Evolutionary conservation across 306 rosid genomes (phyloP).

Genomic region (Benincasa hispida): DNA sequence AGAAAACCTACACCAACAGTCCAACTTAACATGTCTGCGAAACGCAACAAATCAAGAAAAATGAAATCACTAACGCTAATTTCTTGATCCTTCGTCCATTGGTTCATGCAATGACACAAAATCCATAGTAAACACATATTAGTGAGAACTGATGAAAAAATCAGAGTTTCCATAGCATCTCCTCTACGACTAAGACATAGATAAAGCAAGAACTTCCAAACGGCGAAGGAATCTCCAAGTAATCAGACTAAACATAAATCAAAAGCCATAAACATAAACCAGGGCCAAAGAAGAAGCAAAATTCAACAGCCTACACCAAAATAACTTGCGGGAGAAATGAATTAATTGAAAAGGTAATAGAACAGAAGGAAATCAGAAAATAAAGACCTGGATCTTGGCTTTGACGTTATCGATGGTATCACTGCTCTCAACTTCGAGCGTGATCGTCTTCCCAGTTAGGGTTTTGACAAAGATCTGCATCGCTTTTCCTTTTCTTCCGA

Average conservation of each 20-base stretch:
- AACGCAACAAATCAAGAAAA: background rate
- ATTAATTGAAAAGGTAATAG: background rate
- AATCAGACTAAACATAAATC: background rate
- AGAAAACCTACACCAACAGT: background rate
- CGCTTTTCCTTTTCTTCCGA: background rate
- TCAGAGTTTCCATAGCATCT: background rate
- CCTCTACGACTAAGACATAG: background rate
- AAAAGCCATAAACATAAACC: background rate
- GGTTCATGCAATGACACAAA: background rate
- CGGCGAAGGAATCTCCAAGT: background rate
- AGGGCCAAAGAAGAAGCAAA: background rate
- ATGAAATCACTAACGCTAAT: background rate
- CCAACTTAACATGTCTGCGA: background rate
- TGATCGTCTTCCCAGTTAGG: constrained; percentile 39
- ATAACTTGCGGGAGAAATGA: background rate
- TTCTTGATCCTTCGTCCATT: background rate
- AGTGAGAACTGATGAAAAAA: background rate
- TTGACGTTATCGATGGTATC: constrained; percentile 41
- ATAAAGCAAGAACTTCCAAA: background rate
- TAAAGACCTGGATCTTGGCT: constrained; percentile 34
- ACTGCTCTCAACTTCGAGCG: constrained; percentile 42
- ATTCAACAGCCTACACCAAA: background rate
- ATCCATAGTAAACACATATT: background rate
- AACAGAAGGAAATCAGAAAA: background rate
- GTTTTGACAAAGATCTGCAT: constrained; percentile 47